Base-by-base conservation (phyloP, 208 protist species). In the Angomonas ambiguus region DNA sequence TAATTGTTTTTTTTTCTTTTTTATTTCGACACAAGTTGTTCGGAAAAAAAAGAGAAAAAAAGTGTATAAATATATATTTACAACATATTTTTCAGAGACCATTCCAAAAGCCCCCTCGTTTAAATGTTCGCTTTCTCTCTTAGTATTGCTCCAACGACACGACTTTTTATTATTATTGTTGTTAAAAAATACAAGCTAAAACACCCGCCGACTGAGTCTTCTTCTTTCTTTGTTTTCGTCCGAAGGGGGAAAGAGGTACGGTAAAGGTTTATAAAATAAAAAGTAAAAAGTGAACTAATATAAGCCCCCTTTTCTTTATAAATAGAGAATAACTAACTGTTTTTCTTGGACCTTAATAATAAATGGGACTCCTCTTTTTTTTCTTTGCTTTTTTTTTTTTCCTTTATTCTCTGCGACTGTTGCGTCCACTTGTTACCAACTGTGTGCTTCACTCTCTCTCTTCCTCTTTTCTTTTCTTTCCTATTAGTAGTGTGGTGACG, bases 401-500 rank as follows among this genome's bases (percentile, higher is more conserved):
- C 4, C 24, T 1, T 24, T 30, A n/a, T n/a, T n/a, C n/a, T n/a
- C n/a, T n/a, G n/a, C n/a, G n/a, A n/a, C n/a, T n/a, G n/a, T n/a
- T n/a, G n/a, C n/a, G n/a, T n/a, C n/a, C n/a, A n/a, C n/a, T n/a
- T n/a, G 16, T 5, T 18, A 8, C 28, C 5, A 5, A 2, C n/a
- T 16, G 18, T 6, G 32, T 2, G 32, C 6, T 24, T 16, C 24
- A 13, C 28, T 49, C n/a, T 32, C n/a, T 34, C 28, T 55, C 10
- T 62, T 51, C 59, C n/a, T n/a, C n/a, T n/a, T n/a, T n/a, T n/a
- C 45, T 65, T 56, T 59, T 65, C 69, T 57, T 64, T 68, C 51
- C 56, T 48, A 20, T 77, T 51, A 27, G 0, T 63, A 49, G 62
- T 0, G 62, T 83, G 6, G 68, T 94, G n/a, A n/a, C n/a, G n/a